Percentiles rank a stretch among this genome's conserved stretches.
Evolutionary conservation across 2,329 filamentous ascomycete genomes (phyloP).

Genomic region (Colletotrichum sojae): DNA sequence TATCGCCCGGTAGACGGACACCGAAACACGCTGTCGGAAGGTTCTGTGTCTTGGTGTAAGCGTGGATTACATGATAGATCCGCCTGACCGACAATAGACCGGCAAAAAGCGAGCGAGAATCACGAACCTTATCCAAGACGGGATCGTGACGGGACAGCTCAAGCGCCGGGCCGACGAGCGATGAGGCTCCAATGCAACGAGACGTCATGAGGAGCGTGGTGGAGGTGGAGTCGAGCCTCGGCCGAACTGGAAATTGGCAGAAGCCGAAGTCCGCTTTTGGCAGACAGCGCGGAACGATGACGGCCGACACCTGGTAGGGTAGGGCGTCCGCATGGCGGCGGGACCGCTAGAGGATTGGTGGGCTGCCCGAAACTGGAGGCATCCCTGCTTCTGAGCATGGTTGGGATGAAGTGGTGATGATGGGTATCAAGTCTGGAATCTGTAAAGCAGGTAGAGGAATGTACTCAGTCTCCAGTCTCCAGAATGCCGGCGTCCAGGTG

Average conservation of each 20-base stretch:
- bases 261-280: conserved; percentile 37
- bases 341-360: conserved; percentile 2
- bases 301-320: not conserved
- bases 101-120: conserved; percentile 4
- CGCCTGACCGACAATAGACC: conserved; percentile 5
- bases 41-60: not conserved
- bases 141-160: conserved; percentile 23
- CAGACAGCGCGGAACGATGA: not conserved
- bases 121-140: conserved; percentile 7
- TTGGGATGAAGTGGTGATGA: not conserved
- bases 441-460: conserved; percentile 8
- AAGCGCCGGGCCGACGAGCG: conserved; percentile 26
- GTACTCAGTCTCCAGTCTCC: not conserved
- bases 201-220: conserved; percentile 30
- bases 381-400: conserved; percentile 12
- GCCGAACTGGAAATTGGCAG: conserved; percentile 30
- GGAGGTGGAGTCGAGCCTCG: conserved; percentile 31
- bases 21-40: not conserved
- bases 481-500: conserved; percentile 3
- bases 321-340: conserved; percentile 9
- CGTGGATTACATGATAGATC: conserved; percentile 7
- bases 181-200: conserved; percentile 30
- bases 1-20: conserved; percentile 1
- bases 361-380: conserved; percentile 17
- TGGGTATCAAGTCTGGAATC: not conserved